A percentile compares a stretch with the other conserved stretches of the same genome.
These are phyloP conservation scores for Amorphotheca resinae DNA, from an alignment of 495 filamentous ascomycete genomes.

Conservation along the genomic window DNA sequence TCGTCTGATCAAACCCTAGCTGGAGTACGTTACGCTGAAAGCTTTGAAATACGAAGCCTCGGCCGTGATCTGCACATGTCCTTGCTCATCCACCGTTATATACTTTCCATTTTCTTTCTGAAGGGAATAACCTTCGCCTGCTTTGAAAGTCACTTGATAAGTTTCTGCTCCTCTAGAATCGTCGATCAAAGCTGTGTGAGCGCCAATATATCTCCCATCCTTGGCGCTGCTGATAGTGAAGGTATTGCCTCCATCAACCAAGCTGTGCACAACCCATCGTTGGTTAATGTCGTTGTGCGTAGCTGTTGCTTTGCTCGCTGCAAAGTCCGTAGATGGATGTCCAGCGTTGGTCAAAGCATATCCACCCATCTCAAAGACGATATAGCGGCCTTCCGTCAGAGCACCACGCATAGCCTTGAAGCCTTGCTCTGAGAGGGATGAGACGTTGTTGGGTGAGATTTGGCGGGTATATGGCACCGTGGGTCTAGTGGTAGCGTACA, in stretches of 20 bases:
- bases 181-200: constrained; percentile 17
- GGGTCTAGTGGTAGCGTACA: constrained; percentile 26
- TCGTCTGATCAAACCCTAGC: no score
- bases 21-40: constrained; percentile 38
- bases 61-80: constrained; percentile 15
- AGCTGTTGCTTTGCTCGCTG: constrained; percentile 22
- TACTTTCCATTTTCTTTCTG: constrained; percentile 24
- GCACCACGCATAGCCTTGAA: constrained; percentile 40
- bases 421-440: constrained; percentile 29
- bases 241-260: constrained; percentile 25
- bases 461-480: constrained; percentile 37
- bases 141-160: constrained; percentile 29
- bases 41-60: constrained; percentile 20
- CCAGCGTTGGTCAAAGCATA: constrained; percentile 19
- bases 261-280: constrained; percentile 39
- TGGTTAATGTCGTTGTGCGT: constrained; percentile 30
- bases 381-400: constrained; percentile 39
- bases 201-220: constrained; percentile 32
- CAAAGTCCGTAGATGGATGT: constrained; percentile 27
- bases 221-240: constrained; percentile 38
- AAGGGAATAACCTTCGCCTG: constrained; percentile 31
- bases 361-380: constrained; percentile 20
- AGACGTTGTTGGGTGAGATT: constrained; percentile 8
- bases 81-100: constrained; percentile 20
- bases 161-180: constrained; percentile 21